Base-by-base conservation (phyloP, 2,329 filamentous ascomycete genomes). In the Colletotrichum cuscutae region DNA sequence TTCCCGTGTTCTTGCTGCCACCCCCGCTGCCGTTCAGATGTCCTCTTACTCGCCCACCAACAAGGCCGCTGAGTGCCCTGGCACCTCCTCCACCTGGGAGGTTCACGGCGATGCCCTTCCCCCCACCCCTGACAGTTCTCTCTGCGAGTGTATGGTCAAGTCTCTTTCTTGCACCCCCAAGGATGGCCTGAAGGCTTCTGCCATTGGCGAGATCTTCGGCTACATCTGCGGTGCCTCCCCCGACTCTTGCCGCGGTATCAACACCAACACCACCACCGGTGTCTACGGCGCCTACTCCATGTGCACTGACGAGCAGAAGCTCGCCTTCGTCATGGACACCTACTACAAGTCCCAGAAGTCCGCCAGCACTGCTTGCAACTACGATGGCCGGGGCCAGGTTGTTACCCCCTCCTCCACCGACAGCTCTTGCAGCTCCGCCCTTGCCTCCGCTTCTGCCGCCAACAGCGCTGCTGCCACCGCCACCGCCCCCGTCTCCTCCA, bases 101-200 rank as follows among this genome's bases (percentile, higher is more conserved):
- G 93, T 94, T 65, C 83, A 81, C 56, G 87, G 89, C 74, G 86
- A 88, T 56, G 86, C 85, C 71, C 94, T 99, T 42, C 97, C 97
- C 32, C 96, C 95, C 11, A 90, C 89, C 12, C 95, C 95, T 75
- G 94, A 98, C 85, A 80, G 89, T 58, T 80, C 90, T 57, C 91
- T 97, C 59, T 99, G 97, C 89, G 83, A 87, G 71, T 99, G 97
- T 90, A 98, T 98, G 94, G 89, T 90, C 82, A 86, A 89, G 75
- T 91, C 90, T 57, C 86, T 97, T 70, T 85, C 86, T 72, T 99
- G 97, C 85, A 88, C 89, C 32, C 90, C 95, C 73, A 86, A 89
- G 58, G 82, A 87, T 59, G 82, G 83, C 77, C 84, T 95, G 28
- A 84, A 88, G 75, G 81, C 85, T 62, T 86, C 91, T 66, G 84